phyloP scores from a whole-genome alignment of 2,329 filamentous ascomycete species.

The Fusarium sp. region DNA sequence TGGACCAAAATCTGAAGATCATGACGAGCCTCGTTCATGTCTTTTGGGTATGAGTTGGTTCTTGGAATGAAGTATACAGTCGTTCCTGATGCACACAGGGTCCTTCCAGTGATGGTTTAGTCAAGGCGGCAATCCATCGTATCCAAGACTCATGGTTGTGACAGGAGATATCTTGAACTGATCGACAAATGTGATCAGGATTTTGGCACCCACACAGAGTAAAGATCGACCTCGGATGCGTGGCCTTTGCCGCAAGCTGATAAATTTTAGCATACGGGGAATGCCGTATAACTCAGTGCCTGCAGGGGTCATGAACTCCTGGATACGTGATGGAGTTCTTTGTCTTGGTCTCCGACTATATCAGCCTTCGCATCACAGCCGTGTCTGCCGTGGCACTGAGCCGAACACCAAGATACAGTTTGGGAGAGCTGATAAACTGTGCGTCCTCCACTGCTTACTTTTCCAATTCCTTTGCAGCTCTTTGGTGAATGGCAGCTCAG shows the following conservation, averaged over 20 bases:
- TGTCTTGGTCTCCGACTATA: not conserved
- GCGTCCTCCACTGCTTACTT: not conserved
- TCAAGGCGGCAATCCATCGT: not conserved
- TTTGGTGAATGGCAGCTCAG: not conserved
- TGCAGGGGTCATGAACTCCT: not conserved
- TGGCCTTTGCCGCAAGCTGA: not conserved
- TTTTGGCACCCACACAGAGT: not conserved
- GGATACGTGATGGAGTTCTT: not conserved
- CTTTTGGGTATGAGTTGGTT: not conserved
- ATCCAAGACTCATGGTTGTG: not conserved
- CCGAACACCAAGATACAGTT: not conserved
- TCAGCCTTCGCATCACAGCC: too few species aligned
- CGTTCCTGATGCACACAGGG: not conserved
- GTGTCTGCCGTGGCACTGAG: not conserved
- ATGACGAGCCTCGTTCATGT: not conserved
- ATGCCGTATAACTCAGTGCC: not conserved
- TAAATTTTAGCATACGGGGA: not conserved
- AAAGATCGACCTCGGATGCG: slow-evolving; percentile 12
- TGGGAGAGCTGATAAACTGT: not conserved
- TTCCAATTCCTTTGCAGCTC: not conserved
- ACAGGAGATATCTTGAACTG: not conserved
- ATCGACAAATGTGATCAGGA: slow-evolving; percentile 19
- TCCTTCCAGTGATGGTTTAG: not conserved
- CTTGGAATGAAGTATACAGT: fast-evolving
- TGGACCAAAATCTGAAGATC: not conserved